phyloP scores from a whole-genome alignment of 2,329 filamentous ascomycete species.

The Parasarocladium wereldwijsianum region DNA sequence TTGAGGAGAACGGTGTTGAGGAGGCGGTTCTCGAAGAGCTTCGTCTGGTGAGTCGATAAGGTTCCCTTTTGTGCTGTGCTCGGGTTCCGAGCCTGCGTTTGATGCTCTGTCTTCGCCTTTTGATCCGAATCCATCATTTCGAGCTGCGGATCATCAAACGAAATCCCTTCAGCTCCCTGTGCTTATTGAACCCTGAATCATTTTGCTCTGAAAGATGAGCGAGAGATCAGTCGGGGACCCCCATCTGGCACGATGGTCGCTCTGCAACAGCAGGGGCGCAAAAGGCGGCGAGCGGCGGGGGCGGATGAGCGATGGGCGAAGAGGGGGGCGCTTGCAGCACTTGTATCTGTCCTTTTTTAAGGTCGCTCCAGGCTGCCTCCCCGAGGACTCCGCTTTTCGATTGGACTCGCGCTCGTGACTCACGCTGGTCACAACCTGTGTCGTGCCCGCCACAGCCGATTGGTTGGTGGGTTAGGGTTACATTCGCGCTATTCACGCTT shows the following conservation, averaged over 20 bases:
- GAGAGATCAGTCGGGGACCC: too few species aligned
- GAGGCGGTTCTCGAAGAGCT: conserved; percentile 76
- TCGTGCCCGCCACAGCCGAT: too few species aligned
- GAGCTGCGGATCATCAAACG: neutral
- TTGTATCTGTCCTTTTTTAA: conserved; percentile 44
- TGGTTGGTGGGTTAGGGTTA: too few species aligned
- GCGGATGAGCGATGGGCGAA: conserved; percentile 20
- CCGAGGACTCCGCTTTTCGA: conserved; percentile 3
- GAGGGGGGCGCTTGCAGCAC: conserved; percentile 29
- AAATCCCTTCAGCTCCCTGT: too few species aligned
- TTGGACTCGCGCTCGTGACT: too few species aligned
- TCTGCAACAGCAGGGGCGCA: neutral
- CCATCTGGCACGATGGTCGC: too few species aligned
- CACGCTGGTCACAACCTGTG: too few species aligned
- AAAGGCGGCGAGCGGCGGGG: neutral
- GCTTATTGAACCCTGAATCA: too few species aligned
- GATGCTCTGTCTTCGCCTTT: neutral
- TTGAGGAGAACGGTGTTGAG: conserved; percentile 91
- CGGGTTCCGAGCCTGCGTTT: neutral
- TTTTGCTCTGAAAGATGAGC: too few species aligned
- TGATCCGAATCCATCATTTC: neutral
- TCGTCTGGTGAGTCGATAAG: conserved; percentile 54
- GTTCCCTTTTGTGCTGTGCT: neutral
- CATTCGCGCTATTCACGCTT: too few species aligned
- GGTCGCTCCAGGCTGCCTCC: conserved; percentile 10